Percentiles rank a stretch among this genome's conserved stretches.
Evolutionary conservation across 2,329 filamentous ascomycete species (phyloP).

Genomic region (Biscogniauxia sp.): DNA sequence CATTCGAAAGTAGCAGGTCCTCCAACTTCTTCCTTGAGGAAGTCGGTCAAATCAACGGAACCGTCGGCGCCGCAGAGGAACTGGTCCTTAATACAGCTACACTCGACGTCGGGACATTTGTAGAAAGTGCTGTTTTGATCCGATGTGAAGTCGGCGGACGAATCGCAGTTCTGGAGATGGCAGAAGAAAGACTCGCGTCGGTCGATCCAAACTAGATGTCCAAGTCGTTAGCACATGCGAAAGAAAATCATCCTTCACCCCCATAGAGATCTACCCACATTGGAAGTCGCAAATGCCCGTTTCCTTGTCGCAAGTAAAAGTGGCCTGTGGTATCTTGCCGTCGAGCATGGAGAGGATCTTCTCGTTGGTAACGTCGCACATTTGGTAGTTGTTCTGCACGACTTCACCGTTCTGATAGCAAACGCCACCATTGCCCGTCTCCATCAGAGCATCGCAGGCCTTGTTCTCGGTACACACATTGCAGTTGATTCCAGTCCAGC

Average conservation of each 20-base stretch:
- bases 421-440: slow-evolving; percentile 74
- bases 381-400: slow-evolving; percentile 93
- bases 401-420: slow-evolving; percentile 91
- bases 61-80: slow-evolving; percentile 93
- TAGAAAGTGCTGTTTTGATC: slow-evolving; percentile 80
- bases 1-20: slow-evolving; percentile 86
- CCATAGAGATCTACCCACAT: slow-evolving; percentile 53
- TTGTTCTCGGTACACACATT: slow-evolving; percentile 85
- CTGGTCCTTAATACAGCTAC: slow-evolving; percentile 82
- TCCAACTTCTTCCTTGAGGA: slow-evolving; percentile 76
- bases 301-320: slow-evolving; percentile 82
- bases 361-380: slow-evolving; percentile 94
- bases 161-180: slow-evolving; percentile 76
- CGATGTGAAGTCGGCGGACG: slow-evolving; percentile 65
- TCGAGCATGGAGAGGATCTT: slow-evolving; percentile 88
- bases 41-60: slow-evolving; percentile 89
- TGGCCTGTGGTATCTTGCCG: slow-evolving; percentile 84
- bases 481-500: slow-evolving; percentile 97
- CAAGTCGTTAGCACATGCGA: slow-evolving; percentile 7
- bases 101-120: slow-evolving; percentile 79
- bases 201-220: slow-evolving; percentile 82
- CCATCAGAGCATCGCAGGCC: slow-evolving; percentile 87
- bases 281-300: slow-evolving; percentile 86
- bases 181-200: slow-evolving; percentile 96
- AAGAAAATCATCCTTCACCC: background rate